Evolutionary conservation across 202 grass and related monocot genomes (phyloP).

Genomic region (Saccharum hybrid): DNA sequence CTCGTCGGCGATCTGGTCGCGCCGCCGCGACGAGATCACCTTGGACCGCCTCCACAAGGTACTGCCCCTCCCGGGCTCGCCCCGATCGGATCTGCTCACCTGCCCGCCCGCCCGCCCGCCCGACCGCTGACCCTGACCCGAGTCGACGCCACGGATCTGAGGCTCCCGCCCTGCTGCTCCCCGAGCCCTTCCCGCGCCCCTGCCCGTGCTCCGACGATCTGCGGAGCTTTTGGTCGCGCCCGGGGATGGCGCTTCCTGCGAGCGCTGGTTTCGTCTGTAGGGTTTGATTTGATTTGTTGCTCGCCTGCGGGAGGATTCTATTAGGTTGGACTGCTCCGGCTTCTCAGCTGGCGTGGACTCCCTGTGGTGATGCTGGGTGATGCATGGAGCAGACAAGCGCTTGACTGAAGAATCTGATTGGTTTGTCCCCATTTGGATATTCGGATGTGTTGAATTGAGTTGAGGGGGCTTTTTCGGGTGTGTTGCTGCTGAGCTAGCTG

Average conservation of each 20-base stretch:
- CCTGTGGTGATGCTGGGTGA: background rate
- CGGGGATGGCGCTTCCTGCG: background rate
- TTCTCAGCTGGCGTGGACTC: slow-evolving; percentile 29
- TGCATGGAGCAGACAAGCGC: background rate
- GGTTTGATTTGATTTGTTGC: slow-evolving; percentile 9
- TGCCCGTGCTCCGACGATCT: slow-evolving; percentile 1
- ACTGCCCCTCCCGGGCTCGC: slow-evolving; percentile 29
- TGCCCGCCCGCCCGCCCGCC: background rate
- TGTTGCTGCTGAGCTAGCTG: background rate
- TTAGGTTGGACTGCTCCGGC: background rate
- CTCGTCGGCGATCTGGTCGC: slow-evolving; percentile 75
- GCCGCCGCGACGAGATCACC: slow-evolving; percentile 69
- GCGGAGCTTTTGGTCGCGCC: background rate
- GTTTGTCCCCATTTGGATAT: background rate
- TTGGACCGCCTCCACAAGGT: slow-evolving; percentile 91
- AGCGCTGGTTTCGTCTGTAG: background rate
- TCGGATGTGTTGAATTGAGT: background rate
- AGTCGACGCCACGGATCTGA: slow-evolving; percentile 37
- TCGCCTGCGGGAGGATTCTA: background rate
- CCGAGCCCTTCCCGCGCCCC: too few relatives aligned
- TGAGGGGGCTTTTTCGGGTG: background rate
- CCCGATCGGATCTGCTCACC: slow-evolving; percentile 48
- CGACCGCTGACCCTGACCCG: slow-evolving; percentile 6
- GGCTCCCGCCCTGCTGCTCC: background rate
- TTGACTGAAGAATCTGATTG: slow-evolving; percentile 23